A percentile compares a stretch with the other conserved stretches of the same genome.
These are phyloP conservation scores for Podila clonocystis DNA, from an alignment of 192 early-diverging fungal species.

Conservation along the genomic window DNA sequence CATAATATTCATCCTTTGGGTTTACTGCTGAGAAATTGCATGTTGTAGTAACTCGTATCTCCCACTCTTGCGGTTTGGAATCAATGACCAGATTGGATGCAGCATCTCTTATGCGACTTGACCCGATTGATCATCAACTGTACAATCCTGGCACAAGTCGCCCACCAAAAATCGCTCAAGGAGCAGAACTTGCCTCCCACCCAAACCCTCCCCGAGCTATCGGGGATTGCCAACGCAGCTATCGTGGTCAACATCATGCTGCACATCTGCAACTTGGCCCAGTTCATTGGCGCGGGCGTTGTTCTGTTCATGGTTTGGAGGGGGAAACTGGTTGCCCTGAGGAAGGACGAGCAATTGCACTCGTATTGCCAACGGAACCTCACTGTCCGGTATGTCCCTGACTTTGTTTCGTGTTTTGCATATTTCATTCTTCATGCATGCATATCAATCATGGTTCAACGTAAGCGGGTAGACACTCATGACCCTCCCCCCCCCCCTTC, in stretches of 20 bases:
- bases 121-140: constrained; percentile 46
- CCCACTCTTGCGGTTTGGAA: neutral
- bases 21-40: neutral
- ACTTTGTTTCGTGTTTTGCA: neutral
- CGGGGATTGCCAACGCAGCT: constrained; percentile 19
- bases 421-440: neutral
- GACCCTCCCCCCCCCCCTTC: too few species aligned
- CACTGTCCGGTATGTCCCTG: constrained; percentile 34
- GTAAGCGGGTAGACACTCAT: neutral
- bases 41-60: neutral
- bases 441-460: too few species aligned
- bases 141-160: constrained; percentile 30
- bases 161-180: constrained; percentile 24
- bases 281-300: constrained; percentile 23
- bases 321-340: constrained; percentile 23
- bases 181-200: constrained; percentile 21
- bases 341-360: constrained; percentile 46
- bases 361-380: constrained; percentile 46
- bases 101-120: constrained; percentile 42
- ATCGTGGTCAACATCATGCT: constrained; percentile 45
- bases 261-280: constrained; percentile 32
- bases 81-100: constrained; percentile 36
- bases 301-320: constrained; percentile 26
- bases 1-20: too few species aligned
- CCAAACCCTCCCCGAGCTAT: constrained; percentile 28